These are phyloP conservation scores for Leccinum disarticulatum DNA, from an alignment of 768 basidiomycete species.

Conservation along the genomic window DNA sequence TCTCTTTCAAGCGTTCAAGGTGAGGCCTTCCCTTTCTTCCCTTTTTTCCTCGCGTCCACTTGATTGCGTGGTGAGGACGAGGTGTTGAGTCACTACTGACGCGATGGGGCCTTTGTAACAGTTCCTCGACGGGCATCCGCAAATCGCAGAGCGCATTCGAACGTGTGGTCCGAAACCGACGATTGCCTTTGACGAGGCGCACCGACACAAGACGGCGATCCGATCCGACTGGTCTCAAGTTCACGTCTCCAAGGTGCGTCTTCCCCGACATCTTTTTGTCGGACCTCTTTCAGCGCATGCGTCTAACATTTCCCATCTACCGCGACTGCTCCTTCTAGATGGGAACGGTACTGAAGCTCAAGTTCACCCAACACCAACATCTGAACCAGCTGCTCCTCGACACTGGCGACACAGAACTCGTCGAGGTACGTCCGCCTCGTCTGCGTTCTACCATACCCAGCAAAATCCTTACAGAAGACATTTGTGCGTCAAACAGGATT, in stretches of 20 bases:
- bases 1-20: slow-evolving; percentile 76
- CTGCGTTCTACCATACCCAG: background rate
- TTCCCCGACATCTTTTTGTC: background rate
- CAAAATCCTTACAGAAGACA: background rate
- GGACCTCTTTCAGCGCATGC: background rate
- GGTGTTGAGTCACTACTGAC: slow-evolving; percentile 2
- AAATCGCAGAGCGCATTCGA: slow-evolving; percentile 68
- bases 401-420: slow-evolving; percentile 62
- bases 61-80: background rate
- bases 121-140: slow-evolving; percentile 61
- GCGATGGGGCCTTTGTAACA: slow-evolving; percentile 20
- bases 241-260: slow-evolving; percentile 57
- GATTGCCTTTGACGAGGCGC: slow-evolving; percentile 64
- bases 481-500: slow-evolving; percentile 45
- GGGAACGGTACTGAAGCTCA: slow-evolving; percentile 60
- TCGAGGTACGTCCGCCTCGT: slow-evolving; percentile 50
- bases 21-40: slow-evolving; percentile 17
- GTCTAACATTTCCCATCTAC: background rate
- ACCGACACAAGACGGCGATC: slow-evolving; percentile 61
- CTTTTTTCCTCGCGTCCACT: background rate
- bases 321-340: slow-evolving; percentile 41
- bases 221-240: slow-evolving; percentile 65
- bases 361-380: slow-evolving; percentile 67
- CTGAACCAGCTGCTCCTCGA: slow-evolving; percentile 60
- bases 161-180: slow-evolving; percentile 61